phyloP scores from a whole-genome alignment of 208 protist species.

The Acanthamoeba castellanii region DNA sequence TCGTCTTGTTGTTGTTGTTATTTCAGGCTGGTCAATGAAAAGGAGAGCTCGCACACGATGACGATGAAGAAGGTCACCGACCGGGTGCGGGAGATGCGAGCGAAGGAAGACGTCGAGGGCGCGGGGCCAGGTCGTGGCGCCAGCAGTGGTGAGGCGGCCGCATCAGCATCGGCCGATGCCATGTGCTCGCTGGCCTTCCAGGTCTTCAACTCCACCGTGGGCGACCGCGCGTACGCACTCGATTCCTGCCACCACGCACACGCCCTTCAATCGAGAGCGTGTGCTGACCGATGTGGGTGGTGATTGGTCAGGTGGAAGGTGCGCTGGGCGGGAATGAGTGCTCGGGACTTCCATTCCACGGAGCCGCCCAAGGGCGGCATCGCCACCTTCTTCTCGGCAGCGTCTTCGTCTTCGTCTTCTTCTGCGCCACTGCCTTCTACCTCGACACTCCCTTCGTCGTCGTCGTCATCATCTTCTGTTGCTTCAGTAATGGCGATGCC shows the following conservation, averaged over 20 bases:
- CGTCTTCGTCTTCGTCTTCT: background rate
- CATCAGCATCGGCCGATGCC: background rate
- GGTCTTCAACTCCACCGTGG: conserved; percentile 19
- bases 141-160: background rate
- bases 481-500: background rate
- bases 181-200: background rate
- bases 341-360: background rate
- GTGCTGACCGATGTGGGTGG: background rate
- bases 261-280: too few relatives aligned
- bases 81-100: background rate
- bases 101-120: background rate
- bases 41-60: conserved; percentile 42
- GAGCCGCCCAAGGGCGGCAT: background rate
- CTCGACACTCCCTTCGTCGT: background rate
- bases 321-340: conserved; percentile 33
- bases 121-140: background rate
- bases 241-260: background rate
- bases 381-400: background rate
- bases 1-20: background rate
- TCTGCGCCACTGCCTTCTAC: background rate
- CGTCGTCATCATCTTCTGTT: background rate
- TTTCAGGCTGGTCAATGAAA: conserved; percentile 19
- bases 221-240: conserved; percentile 16
- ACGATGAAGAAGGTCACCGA: background rate
- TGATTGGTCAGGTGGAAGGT: conserved; percentile 4